Evolutionary conservation across 257 asterid genomes (phyloP).

Genomic region (Lycium ferocissimum): DNA sequence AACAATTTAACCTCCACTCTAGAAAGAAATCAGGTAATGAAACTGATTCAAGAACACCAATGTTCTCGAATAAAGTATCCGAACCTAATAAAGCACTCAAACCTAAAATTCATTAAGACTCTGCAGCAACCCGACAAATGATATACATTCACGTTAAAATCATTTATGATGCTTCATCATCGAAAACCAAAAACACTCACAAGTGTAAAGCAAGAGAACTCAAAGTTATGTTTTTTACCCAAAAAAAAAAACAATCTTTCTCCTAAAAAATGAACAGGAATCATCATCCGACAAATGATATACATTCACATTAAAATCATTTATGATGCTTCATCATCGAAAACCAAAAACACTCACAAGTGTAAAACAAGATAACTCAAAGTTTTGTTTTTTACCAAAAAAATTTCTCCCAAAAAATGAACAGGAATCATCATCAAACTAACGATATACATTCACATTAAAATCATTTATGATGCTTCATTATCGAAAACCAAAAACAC

Average conservation of each 20-base stretch:
- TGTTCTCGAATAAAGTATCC: no score
- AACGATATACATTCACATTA: background rate
- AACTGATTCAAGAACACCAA: background rate
- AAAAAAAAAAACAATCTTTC: background rate
- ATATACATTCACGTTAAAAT: background rate
- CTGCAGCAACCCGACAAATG: background rate
- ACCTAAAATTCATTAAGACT: background rate
- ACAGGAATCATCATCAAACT: background rate
- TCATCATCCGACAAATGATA: background rate
- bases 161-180: background rate
- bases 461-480: background rate
- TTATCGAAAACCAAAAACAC: background rate
- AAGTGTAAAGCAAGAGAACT: background rate
- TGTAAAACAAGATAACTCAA: background rate
- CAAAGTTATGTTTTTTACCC: no score
- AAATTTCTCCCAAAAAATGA: background rate
- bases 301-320: background rate
- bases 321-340: background rate
- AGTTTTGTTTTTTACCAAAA: background rate
- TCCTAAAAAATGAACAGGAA: background rate
- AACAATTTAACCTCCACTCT: background rate
- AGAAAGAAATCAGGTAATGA: background rate
- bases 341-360: background rate
- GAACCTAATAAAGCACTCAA: background rate
- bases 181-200: background rate